Base-by-base conservation (phyloP, 768 basidiomycete species). In the Punctularia strigosozonata region DNA sequence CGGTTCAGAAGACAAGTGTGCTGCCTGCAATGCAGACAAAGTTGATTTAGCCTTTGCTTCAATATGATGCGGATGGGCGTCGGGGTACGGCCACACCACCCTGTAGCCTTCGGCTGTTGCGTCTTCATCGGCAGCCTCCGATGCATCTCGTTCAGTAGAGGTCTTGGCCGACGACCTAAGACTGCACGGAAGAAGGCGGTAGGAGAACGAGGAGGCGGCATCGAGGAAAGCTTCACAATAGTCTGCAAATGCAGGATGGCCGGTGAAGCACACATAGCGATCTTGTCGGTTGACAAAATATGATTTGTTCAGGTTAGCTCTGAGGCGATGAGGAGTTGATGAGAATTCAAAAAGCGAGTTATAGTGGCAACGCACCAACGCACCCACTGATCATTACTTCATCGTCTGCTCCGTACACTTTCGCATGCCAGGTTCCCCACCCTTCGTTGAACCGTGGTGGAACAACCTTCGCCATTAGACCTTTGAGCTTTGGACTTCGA, bases 371-470 rank as follows among this genome's bases (percentile, higher is more conserved):
- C 36, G 17, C 30, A 63, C 67, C 36, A 41, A 57, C 76, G 60
- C 46, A 94, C 94, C 95, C 95, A 49, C 78, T 88, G 43, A 99
- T 77, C 56, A 99, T 77, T 31, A 99, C 71, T 38, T 92, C 78
- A 52, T 97, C 80, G 54, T 99, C 95, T 0, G 73, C 80, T 15
- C 89, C 90, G 52, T 99, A 99, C 40, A 91, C 72, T 59, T 99
- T 99, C 3, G 88, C 82, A 55, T 98, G 95, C 92, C 92, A 97
- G 2, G 92, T 89, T 1, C 92, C 94, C 86, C 91, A 98, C 2
- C 92, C 95, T 61, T 99, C 95, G 50, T 99, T 94, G 60, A 89
- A 95, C 39, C 95, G 69, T 18, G 85, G 80, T 5, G 95, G 95
- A 5, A 97, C 79, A 21, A 94, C 43, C 40, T 67, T 71, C 22